Percentiles rank a stretch among this genome's conserved stretches.
phyloP scores from a whole-genome alignment of 345 rosid species.

The Salix purpurea region DNA sequence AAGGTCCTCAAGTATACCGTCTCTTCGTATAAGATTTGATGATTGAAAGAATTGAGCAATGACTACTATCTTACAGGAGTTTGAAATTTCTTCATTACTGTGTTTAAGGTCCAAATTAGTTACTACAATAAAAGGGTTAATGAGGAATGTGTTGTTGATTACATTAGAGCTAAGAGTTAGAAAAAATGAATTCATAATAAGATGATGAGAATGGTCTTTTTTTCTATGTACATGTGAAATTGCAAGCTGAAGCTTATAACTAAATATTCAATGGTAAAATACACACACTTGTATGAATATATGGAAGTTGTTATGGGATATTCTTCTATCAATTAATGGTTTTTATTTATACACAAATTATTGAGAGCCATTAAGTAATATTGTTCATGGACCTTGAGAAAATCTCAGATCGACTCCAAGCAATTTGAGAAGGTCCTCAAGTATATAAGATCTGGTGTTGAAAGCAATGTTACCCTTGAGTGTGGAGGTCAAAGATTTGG shows the following conservation, averaged over 20 bases:
- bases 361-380: background rate
- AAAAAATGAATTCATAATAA: too few relatives aligned
- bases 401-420: conserved; percentile 53
- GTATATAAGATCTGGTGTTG: conserved; percentile 73
- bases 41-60: background rate
- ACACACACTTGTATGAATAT: background rate
- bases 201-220: background rate
- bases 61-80: background rate
- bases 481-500: conserved; percentile 79
- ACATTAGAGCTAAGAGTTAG: background rate
- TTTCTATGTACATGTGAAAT: background rate
- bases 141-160: background rate
- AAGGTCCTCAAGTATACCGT: conserved; percentile 82
- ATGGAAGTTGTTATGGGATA: background rate
- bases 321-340: background rate
- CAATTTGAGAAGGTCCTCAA: conserved; percentile 51
- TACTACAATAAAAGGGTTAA: background rate
- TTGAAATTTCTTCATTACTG: background rate
- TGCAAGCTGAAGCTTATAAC: background rate
- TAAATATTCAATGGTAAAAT: background rate
- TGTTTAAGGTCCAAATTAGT: background rate
- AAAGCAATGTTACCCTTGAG: conserved; percentile 82
- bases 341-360: background rate
- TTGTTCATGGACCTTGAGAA: background rate
- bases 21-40: background rate